A percentile compares a stretch with the other conserved stretches of the same genome.
Conservation (phyloP, 1,284 basidiomycete species). For the Cystobasidiaceae sp. region DNA sequence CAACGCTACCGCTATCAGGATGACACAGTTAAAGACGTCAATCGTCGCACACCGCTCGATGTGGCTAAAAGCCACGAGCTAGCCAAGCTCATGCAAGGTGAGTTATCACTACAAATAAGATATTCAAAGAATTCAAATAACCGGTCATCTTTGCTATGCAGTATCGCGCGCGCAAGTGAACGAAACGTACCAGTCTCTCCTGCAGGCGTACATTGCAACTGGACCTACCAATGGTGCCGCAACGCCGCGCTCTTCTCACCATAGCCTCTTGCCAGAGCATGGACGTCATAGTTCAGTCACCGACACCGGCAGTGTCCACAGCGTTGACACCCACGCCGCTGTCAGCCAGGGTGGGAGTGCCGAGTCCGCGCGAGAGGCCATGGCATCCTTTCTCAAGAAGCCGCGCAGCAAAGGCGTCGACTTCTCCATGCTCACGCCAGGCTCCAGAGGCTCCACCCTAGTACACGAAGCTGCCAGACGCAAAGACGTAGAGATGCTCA, state of each 20-base stretch:
- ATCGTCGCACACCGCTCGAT: conserved; percentile 68
- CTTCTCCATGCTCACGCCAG: conserved; percentile 20
- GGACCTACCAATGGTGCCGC: conserved; percentile 6
- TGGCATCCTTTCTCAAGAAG: conserved; percentile 1
- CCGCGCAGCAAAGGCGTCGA: conserved; percentile 22
- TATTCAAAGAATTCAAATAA: not conserved
- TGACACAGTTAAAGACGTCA: conserved; percentile 67
- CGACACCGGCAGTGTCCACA: not conserved
- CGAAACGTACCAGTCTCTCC: conserved; percentile 65
- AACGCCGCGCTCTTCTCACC: not conserved
- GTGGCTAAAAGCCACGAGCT: conserved; percentile 59
- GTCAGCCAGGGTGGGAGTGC: not conserved
- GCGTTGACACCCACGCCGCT: not conserved
- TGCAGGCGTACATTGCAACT: conserved; percentile 49
- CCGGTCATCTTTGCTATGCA: conserved; percentile 45
- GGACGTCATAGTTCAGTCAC: not conserved
- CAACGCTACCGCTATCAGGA: conserved; percentile 73
- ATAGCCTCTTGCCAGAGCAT: not conserved
- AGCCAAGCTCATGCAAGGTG: conserved; percentile 70
- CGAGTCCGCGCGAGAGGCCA: conserved; percentile 11
- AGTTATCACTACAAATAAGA: conserved; percentile 38
- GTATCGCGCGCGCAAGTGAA: conserved; percentile 76
- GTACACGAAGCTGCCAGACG: conserved; percentile 60
- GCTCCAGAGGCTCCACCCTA: conserved; percentile 25
- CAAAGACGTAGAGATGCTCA: conserved; percentile 74